Conservation (phyloP, 352 stramenopile genomes). For the Phytophthora sojae region DNA sequence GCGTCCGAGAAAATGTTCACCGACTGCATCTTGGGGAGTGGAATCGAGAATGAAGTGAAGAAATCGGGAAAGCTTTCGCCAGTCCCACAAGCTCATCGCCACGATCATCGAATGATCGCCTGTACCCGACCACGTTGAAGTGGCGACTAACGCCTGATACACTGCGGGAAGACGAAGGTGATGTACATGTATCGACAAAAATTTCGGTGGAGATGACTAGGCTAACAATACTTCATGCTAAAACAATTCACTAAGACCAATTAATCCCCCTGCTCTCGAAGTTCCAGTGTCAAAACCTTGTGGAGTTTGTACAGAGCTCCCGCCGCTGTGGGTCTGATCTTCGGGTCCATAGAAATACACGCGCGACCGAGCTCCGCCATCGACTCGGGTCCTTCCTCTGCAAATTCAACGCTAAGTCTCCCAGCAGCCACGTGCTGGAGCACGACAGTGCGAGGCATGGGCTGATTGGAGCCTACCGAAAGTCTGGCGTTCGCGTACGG, state of each 20-base stretch:
- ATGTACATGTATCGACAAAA: neutral
- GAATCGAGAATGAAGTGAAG: conserved; percentile 20
- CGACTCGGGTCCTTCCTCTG: conserved; percentile 4
- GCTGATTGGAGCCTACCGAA: conserved; percentile 1
- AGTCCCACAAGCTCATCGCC: neutral
- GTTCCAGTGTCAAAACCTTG: conserved; percentile 19
- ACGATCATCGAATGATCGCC: neutral
- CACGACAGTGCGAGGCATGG: conserved; percentile 34
- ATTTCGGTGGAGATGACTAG: neutral
- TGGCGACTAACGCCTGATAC: neutral
- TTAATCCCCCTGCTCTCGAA: conserved; percentile 4
- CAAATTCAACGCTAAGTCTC: conserved; percentile 39
- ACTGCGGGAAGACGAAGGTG: neutral
- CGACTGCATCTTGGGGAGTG: conserved; percentile 11
- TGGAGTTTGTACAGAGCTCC: conserved; percentile 42
- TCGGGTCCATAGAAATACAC: conserved; percentile 37
- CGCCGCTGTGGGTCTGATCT: conserved; percentile 31
- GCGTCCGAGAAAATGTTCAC: conserved; percentile 28
- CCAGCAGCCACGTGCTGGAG: conserved; percentile 47
- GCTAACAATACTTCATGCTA: conserved; percentile 1
- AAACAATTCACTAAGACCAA: neutral
- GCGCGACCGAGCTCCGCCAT: conserved; percentile 25
- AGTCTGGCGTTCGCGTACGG: conserved; percentile 13
- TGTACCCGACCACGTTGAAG: neutral
- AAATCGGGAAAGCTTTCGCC: neutral